Percentiles rank a stretch among this genome's conserved stretches.
Evolutionary conservation across 768 basidiomycete genomes (phyloP).

Genomic region (Candolleomyces aberdarensis): DNA sequence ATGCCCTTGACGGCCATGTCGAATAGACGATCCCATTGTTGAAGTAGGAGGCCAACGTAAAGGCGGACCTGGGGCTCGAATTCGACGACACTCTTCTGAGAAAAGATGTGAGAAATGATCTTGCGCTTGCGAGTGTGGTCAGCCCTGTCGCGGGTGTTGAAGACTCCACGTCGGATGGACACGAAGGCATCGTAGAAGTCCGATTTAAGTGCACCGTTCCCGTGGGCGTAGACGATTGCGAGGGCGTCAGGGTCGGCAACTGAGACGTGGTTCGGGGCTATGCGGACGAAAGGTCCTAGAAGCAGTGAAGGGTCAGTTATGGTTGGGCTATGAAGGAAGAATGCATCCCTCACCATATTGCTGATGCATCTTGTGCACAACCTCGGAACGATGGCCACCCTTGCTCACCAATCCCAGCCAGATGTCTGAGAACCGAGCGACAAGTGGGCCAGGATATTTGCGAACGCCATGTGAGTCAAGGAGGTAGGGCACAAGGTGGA

Average conservation of each 20-base stretch:
- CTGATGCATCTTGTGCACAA: slow-evolving; percentile 69
- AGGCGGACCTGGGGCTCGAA: slow-evolving; percentile 77
- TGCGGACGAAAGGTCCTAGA: slow-evolving; percentile 61
- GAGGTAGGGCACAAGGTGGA: slow-evolving; percentile 49
- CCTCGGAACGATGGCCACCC: slow-evolving; percentile 71
- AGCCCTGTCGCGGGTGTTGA: slow-evolving; percentile 72
- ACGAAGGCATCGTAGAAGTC: slow-evolving; percentile 81
- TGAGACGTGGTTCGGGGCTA: slow-evolving; percentile 76
- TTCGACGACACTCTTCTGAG: slow-evolving; percentile 79
- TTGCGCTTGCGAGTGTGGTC: slow-evolving; percentile 91
- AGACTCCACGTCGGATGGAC: slow-evolving; percentile 67
- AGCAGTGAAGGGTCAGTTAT: not conserved
- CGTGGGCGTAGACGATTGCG: slow-evolving; percentile 72
- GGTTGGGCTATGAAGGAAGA: not conserved
- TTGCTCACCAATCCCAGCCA: slow-evolving; percentile 70
- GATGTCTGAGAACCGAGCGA: slow-evolving; percentile 67
- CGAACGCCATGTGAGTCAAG: slow-evolving; percentile 59
- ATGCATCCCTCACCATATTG: slow-evolving; percentile 57
- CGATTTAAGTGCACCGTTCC: slow-evolving; percentile 79
- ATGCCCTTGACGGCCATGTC: slow-evolving; percentile 52
- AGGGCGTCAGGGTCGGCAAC: slow-evolving; percentile 79
- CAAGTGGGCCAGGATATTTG: slow-evolving; percentile 60
- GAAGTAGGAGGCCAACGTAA: slow-evolving; percentile 57
- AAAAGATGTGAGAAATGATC: slow-evolving; percentile 83
- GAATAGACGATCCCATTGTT: slow-evolving; percentile 74